Percentiles rank a stretch among this genome's conserved stretches.
phyloP scores from a whole-genome alignment of 352 stramenopile genomes.

The Phytopythium vexans region DNA sequence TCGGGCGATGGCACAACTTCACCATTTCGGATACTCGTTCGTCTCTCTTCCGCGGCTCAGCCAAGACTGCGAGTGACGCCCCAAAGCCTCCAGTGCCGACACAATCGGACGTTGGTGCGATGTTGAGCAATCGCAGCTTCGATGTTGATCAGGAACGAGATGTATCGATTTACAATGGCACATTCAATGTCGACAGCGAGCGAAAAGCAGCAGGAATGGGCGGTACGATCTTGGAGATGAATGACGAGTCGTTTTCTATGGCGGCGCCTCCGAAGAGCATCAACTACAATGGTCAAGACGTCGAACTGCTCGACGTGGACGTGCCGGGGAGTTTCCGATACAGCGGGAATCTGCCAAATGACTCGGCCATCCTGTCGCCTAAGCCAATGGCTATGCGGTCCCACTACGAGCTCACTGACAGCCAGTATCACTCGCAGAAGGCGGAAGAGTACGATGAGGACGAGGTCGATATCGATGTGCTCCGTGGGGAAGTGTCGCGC shows the following conservation, averaged over 20 bases:
- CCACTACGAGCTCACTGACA: constrained; percentile 61
- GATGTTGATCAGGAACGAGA: constrained; percentile 55
- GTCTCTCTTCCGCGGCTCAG: constrained; percentile 21
- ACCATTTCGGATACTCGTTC: constrained; percentile 44
- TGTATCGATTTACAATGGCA: constrained; percentile 35
- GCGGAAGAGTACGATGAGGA: constrained; percentile 68
- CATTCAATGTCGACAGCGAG: constrained; percentile 53
- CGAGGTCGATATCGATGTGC: constrained; percentile 25
- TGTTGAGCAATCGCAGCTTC: constrained; percentile 34
- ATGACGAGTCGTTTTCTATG: constrained; percentile 17
- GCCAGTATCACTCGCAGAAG: constrained; percentile 72
- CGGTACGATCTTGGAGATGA: neutral
- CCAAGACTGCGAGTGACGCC: constrained; percentile 6
- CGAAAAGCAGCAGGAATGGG: constrained; percentile 5
- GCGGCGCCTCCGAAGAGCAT: constrained; percentile 61
- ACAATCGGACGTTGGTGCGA: constrained; percentile 9
- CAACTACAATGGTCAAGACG: constrained; percentile 52
- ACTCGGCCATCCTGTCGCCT: constrained; percentile 37
- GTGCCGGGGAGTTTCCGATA: constrained; percentile 66
- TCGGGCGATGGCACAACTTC: constrained; percentile 78
- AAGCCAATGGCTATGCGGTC: constrained; percentile 49
- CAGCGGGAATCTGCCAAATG: constrained; percentile 35
- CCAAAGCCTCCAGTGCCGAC: neutral
- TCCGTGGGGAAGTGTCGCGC: constrained; percentile 17
- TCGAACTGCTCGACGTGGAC: constrained; percentile 50